These are phyloP conservation scores for Verticillium longisporum DNA, from an alignment of 2,329 filamentous ascomycete species.

Conservation along the genomic window DNA sequence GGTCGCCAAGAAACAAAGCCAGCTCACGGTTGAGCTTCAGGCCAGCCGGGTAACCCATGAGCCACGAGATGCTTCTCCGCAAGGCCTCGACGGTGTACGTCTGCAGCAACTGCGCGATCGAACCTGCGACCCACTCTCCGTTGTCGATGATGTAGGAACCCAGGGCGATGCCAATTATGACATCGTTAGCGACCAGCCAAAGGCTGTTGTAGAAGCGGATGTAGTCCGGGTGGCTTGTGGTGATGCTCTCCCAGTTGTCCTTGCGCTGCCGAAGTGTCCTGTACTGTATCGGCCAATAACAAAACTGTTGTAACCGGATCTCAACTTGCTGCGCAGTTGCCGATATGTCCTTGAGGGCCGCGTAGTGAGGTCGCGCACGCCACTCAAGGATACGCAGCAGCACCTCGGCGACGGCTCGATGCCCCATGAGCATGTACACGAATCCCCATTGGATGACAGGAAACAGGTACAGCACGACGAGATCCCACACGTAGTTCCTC, in stretches of 20 bases:
- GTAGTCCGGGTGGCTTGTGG: conserved; percentile 92
- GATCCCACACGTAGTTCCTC: conserved; percentile 69
- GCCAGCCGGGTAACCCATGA: conserved; percentile 93
- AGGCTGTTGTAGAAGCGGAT: conserved; percentile 98
- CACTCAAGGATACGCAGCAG: conserved; percentile 78
- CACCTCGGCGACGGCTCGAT: conserved; percentile 74
- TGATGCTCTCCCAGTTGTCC: conserved; percentile 91
- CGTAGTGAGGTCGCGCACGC: conserved; percentile 67
- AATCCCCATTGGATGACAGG: conserved; percentile 69
- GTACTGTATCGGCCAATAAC: conserved; percentile 98
- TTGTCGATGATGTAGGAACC: conserved; percentile 98
- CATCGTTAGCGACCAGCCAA: conserved; percentile 97
- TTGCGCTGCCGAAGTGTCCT: conserved; percentile 83
- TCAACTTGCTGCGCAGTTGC: conserved; percentile 96
- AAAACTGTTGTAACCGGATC: conserved; percentile 94
- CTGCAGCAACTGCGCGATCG: conserved; percentile 68
- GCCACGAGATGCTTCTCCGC: conserved; percentile 83
- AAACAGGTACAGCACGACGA: conserved; percentile 69
- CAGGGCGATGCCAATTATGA: conserved; percentile 95
- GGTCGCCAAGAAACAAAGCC: conserved; percentile 85
- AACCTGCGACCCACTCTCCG: conserved; percentile 71
- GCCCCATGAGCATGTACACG: conserved; percentile 69
- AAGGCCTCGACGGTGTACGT: conserved; percentile 85
- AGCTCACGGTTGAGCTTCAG: conserved; percentile 93
- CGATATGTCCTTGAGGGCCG: conserved; percentile 90